phyloP scores from a whole-genome alignment of 768 basidiomycete species.

The Lentinula lateritia region DNA sequence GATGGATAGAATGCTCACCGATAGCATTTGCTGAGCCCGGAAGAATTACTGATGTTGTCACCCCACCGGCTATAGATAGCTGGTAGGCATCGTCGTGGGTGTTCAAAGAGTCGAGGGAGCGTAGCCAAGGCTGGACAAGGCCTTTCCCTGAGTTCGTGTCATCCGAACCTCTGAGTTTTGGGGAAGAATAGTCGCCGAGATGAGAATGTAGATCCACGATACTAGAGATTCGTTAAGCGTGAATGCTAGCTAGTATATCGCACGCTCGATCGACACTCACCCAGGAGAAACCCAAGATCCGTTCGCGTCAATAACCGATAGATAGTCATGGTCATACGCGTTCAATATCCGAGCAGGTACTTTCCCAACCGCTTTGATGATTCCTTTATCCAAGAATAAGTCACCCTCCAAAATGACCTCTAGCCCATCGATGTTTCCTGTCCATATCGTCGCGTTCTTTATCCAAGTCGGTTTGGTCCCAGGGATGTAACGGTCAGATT shows the following conservation, averaged over 20 bases:
- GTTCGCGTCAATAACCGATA: constrained; percentile 15
- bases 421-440: constrained; percentile 45
- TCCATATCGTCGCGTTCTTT: constrained; percentile 68
- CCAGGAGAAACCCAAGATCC: constrained; percentile 63
- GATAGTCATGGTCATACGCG: not conserved
- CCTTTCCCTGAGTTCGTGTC: constrained; percentile 40
- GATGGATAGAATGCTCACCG: not conserved
- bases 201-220: constrained; percentile 43
- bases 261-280: constrained; percentile 13
- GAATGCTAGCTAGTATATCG: not conserved
- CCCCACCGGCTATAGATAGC: constrained; percentile 54
- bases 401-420: constrained; percentile 50
- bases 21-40: constrained; percentile 43
- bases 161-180: constrained; percentile 23
- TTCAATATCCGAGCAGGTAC: constrained; percentile 14
- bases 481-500: constrained; percentile 57
- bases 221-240: constrained; percentile 13
- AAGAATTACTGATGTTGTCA: constrained; percentile 58
- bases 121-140: constrained; percentile 50
- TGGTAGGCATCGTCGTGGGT: constrained; percentile 56
- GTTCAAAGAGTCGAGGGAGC: constrained; percentile 62
- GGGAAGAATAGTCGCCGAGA: constrained; percentile 18
- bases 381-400: constrained; percentile 53
- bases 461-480: constrained; percentile 64
- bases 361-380: constrained; percentile 48